phyloP scores from a whole-genome alignment of 495 filamentous ascomycete species.

The Saxophila tyrrhenica region DNA sequence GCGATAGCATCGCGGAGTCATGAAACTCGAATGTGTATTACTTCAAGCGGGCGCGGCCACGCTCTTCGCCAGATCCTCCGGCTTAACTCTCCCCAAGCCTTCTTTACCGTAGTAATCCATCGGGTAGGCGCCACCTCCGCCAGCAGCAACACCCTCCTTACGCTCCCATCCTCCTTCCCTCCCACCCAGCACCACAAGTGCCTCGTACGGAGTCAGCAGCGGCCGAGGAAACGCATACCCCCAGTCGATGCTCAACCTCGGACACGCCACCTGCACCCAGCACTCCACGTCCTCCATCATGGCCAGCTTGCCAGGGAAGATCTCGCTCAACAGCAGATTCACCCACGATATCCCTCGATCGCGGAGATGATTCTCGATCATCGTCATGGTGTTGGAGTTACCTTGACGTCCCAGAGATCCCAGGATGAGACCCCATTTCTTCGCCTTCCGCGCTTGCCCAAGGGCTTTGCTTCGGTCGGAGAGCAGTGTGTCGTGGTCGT shows the following conservation, averaged over 20 bases:
- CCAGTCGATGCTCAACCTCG: constrained; percentile 93
- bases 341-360: constrained; percentile 63
- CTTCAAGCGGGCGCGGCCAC: too few relatives aligned
- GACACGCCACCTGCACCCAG: constrained; percentile 97
- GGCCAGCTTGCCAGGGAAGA: constrained; percentile 88
- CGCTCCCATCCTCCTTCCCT: constrained; percentile 57
- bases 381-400: constrained; percentile 79
- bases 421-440: constrained; percentile 89
- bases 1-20: too few relatives aligned
- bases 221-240: constrained; percentile 90
- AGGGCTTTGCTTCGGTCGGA: constrained; percentile 69
- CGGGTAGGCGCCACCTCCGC: constrained; percentile 51
- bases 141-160: constrained; percentile 29
- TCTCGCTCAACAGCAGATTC: constrained; percentile 78
- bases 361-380: constrained; percentile 67
- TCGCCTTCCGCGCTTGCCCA: constrained; percentile 54
- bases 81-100: constrained; percentile 67
- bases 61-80: constrained; percentile 8
- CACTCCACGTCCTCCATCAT: constrained; percentile 88
- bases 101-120: constrained; percentile 98
- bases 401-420: constrained; percentile 88
- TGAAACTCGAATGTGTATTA: too few relatives aligned
- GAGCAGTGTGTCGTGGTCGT: constrained; percentile 84
- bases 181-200: constrained; percentile 71
- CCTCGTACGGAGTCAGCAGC: constrained; percentile 87